Percentiles rank a stretch among this genome's conserved stretches.
Conservation (phyloP, 352 stramenopile genomes). For the Phytophthora rubi region DNA sequence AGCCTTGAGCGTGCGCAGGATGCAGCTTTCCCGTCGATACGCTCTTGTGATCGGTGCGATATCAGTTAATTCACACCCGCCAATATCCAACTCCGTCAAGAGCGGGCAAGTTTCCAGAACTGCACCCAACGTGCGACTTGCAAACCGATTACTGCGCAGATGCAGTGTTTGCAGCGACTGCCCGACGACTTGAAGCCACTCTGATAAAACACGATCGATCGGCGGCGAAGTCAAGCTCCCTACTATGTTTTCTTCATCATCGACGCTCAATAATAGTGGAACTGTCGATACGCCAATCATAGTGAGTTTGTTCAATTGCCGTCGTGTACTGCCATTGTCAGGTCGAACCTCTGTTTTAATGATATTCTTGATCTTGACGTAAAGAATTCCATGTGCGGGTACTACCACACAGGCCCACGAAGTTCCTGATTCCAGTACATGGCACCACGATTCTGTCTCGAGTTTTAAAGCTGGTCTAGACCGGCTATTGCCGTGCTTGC, state of each 20-base stretch:
- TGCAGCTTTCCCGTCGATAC: constrained; percentile 29
- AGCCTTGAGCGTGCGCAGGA: constrained; percentile 42
- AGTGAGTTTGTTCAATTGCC: constrained; percentile 34
- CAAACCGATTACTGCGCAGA: constrained; percentile 40
- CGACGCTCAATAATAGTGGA: constrained; percentile 5
- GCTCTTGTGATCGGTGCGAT: constrained; percentile 38
- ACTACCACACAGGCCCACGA: constrained; percentile 42
- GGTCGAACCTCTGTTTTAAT: constrained; percentile 9
- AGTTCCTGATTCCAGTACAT: constrained; percentile 18
- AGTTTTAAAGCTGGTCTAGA: constrained; percentile 13
- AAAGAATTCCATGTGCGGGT: constrained; percentile 44
- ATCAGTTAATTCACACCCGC: constrained; percentile 42
- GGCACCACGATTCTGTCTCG: constrained; percentile 24
- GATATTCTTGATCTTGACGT: constrained; percentile 29
- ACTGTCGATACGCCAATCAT: constrained; percentile 40
- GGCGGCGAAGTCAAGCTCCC: constrained; percentile 1
- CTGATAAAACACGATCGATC: constrained; percentile 23
- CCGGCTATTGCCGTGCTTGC: background rate
- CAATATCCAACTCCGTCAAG: constrained; percentile 45
- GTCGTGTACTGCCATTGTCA: background rate
- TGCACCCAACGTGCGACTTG: constrained; percentile 16
- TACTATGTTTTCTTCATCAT: constrained; percentile 4
- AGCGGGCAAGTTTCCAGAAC: constrained; percentile 46
- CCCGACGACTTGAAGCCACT: constrained; percentile 31
- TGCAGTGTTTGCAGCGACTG: constrained; percentile 36